Percentiles rank a stretch among this genome's conserved stretches.
These are phyloP conservation scores for Stenogyne calaminthoides DNA, from an alignment of 305 asterid genomes.

Conservation along the genomic window DNA sequence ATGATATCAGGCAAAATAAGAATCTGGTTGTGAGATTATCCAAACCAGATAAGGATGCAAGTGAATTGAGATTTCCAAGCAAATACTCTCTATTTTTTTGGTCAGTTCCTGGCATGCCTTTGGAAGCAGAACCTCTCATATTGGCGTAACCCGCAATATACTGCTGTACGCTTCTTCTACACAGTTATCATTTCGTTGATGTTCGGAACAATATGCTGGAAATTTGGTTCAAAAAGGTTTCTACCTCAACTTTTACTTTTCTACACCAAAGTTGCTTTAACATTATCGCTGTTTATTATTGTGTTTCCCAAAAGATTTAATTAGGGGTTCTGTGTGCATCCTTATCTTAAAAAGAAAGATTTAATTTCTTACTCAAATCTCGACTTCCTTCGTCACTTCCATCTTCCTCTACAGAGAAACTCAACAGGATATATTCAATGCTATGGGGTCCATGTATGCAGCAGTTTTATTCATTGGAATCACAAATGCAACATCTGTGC, in stretches of 20 bases:
- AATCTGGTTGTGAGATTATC: slow-evolving; percentile 59
- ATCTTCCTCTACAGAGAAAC: slow-evolving; percentile 50
- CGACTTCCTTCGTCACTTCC: neutral
- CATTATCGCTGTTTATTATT: neutral
- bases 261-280: neutral
- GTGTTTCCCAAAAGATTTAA: no score
- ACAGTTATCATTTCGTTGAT: slow-evolving; percentile 71
- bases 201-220: slow-evolving; percentile 89
- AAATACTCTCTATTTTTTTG: slow-evolving; percentile 51
- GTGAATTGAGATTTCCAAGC: slow-evolving; percentile 56
- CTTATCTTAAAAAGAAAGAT: neutral
- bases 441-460: slow-evolving; percentile 89
- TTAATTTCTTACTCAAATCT: neutral
- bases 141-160: slow-evolving; percentile 84
- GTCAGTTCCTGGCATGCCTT: slow-evolving; percentile 64
- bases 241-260: slow-evolving; percentile 20
- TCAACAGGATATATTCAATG: slow-evolving; percentile 75
- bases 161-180: slow-evolving; percentile 83
- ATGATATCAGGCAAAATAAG: slow-evolving; percentile 55
- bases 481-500: slow-evolving; percentile 74
- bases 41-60: slow-evolving; percentile 51
- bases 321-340: neutral
- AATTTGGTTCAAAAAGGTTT: slow-evolving; percentile 76
- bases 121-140: slow-evolving; percentile 67
- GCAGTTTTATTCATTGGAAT: slow-evolving; percentile 79